Evolutionary conservation across 225 moss, liverwort and hornwort genomes (phyloP).

Genomic region (Thuidium tamariscinum): DNA sequence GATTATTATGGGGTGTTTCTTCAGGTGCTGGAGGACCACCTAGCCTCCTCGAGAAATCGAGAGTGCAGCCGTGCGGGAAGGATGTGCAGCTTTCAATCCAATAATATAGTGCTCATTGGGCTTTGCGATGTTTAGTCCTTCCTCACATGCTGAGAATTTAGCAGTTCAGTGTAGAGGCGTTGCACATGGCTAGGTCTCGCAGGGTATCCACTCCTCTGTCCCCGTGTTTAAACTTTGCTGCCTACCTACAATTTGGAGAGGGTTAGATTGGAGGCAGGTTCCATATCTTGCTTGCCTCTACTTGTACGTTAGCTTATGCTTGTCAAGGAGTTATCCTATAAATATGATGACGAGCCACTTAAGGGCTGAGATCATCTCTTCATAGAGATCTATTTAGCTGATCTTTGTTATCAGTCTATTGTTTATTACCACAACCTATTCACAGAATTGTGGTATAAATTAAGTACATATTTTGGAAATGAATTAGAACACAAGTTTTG

Average conservation of each 20-base stretch:
- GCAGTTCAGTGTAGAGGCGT: neutral
- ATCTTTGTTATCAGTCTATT: slow-evolving; percentile 1
- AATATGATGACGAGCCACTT: slow-evolving; percentile 4
- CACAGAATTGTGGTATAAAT: slow-evolving; percentile 8
- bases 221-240: neutral
- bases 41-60: slow-evolving; percentile 2
- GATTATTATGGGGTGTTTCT: neutral
- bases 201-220: neutral
- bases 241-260: neutral
- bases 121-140: slow-evolving; percentile 14
- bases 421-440: neutral
- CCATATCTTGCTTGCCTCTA: neutral
- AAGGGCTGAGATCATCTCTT: slow-evolving; percentile 1
- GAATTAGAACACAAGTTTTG: neutral
- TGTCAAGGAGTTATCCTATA: neutral
- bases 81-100: neutral
- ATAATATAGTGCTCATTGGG: slow-evolving; percentile 14
- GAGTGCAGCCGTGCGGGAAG: neutral
- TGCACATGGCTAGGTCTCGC: neutral
- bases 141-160: slow-evolving; percentile 2
- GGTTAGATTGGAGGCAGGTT: slow-evolving; percentile 14
- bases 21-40: neutral
- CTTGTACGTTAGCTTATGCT: slow-evolving; percentile 24
- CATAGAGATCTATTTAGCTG: slow-evolving; percentile 3
- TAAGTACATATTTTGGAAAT: slow-evolving; percentile 4